phyloP scores from a whole-genome alignment of 2,329 filamentous ascomycete species.

The Apiospora hydei region DNA sequence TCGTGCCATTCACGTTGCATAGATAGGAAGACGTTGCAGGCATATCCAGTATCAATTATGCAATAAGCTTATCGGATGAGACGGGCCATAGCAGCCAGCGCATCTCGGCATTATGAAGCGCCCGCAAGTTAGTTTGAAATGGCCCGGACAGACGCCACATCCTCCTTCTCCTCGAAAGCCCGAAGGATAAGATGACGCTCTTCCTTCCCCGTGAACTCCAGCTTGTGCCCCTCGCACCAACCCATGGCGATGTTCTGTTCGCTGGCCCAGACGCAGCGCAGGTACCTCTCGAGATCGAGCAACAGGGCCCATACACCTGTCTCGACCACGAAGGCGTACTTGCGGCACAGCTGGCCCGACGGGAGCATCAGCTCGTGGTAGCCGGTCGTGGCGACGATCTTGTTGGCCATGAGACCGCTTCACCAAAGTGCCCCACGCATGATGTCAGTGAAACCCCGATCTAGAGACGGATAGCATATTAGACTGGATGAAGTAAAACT shows the following conservation, averaged over 20 bases:
- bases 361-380: not conserved
- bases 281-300: not conserved
- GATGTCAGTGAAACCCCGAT: not conserved
- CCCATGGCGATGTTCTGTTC: slow-evolving; percentile 2
- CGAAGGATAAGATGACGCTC: not conserved
- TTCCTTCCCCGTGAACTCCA: slow-evolving; percentile 1
- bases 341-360: slow-evolving; percentile 1
- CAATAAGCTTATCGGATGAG: not conserved
- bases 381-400: not conserved
- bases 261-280: not conserved
- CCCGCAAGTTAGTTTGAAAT: not conserved
- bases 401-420: not conserved
- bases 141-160: not conserved
- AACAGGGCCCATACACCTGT: not conserved
- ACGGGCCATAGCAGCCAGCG: not conserved
- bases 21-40: not conserved
- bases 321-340: slow-evolving; percentile 15
- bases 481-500: not conserved
- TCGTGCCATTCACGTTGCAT: not conserved
- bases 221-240: not conserved
- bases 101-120: not conserved
- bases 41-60: not conserved
- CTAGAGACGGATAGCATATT: not conserved
- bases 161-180: not conserved
- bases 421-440: not conserved